Conservation (phyloP, 2,329 filamentous ascomycete species). For the Zasmidium cellare region DNA sequence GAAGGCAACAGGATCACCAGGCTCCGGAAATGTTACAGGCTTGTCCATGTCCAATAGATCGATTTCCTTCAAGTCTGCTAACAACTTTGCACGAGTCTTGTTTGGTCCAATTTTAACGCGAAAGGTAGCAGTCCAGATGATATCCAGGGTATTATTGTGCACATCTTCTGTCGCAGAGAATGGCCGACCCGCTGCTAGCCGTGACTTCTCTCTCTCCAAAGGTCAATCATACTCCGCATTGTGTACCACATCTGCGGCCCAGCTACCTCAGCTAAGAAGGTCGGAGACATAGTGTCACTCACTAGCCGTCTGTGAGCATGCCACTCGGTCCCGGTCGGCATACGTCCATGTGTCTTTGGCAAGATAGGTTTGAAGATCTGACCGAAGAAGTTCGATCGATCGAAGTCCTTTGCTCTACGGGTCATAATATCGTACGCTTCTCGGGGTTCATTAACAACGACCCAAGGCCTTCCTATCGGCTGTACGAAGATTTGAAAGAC, state of each 20-base stretch:
- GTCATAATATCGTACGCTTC: constrained; percentile 49
- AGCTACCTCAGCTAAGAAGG: constrained; percentile 32
- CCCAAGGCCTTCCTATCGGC: constrained; percentile 45
- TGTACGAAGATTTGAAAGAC: constrained; percentile 51
- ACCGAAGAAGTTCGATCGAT: constrained; percentile 40
- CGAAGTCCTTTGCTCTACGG: constrained; percentile 47
- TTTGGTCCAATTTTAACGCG: constrained; percentile 37
- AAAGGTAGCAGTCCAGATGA: constrained; percentile 41
- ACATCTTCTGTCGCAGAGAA: constrained; percentile 40
- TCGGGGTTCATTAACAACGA: constrained; percentile 46
- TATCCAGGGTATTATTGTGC: constrained; percentile 38
- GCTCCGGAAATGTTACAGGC: constrained; percentile 19
- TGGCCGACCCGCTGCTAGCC: constrained; percentile 31
- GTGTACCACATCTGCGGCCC: constrained; percentile 30
- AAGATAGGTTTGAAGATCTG: constrained; percentile 26
- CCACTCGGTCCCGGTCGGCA: constrained; percentile 28
- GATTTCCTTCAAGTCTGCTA: constrained; percentile 10
- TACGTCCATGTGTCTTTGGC: constrained; percentile 27
- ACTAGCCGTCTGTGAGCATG: constrained; percentile 29
- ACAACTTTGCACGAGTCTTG: constrained; percentile 5
- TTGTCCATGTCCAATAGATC: constrained; percentile 6
- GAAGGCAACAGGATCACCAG: constrained; percentile 22
- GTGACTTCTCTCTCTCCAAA: constrained; percentile 35
- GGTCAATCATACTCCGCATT: constrained; percentile 26
- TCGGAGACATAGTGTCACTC: constrained; percentile 30